Percentiles rank a stretch among this genome's conserved stretches.
Evolutionary conservation across 129 eudicot genomes (phyloP).

Genomic region (Helianthus tuberosus): DNA sequence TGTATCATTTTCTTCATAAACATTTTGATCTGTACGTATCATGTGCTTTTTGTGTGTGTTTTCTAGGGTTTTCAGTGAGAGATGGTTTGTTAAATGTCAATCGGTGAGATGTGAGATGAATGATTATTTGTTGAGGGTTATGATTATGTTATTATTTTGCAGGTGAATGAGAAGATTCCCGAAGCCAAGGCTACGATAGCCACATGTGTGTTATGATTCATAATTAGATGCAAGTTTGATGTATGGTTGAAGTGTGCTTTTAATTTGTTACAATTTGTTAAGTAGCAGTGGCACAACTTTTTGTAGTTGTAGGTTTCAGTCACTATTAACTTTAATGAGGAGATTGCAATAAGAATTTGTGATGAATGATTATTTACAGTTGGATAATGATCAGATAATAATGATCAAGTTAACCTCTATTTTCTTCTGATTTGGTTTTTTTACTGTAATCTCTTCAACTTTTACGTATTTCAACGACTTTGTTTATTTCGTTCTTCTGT

Average conservation of each 20-base stretch:
- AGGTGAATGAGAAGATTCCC: constrained; percentile 31
- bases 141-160: constrained; percentile 7
- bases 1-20: no score
- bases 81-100: no score
- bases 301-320: background rate
- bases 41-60: no score
- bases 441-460: no score
- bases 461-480: no score
- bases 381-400: background rate
- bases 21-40: no score
- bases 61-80: no score
- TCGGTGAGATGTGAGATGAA: no score
- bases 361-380: background rate
- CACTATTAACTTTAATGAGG: background rate
- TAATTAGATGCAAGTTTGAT: constrained; percentile 1
- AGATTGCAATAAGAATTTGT: background rate
- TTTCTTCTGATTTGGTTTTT: no score
- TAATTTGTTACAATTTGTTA: background rate
- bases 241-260: background rate
- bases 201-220: constrained; percentile 14
- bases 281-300: background rate
- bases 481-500: no score
- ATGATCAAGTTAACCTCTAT: background rate
- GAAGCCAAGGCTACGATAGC: constrained; percentile 23
- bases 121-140: background rate